These are phyloP conservation scores for Penicillium expansum DNA, from an alignment of 2,329 filamentous ascomycete genomes.

Conservation along the genomic window DNA sequence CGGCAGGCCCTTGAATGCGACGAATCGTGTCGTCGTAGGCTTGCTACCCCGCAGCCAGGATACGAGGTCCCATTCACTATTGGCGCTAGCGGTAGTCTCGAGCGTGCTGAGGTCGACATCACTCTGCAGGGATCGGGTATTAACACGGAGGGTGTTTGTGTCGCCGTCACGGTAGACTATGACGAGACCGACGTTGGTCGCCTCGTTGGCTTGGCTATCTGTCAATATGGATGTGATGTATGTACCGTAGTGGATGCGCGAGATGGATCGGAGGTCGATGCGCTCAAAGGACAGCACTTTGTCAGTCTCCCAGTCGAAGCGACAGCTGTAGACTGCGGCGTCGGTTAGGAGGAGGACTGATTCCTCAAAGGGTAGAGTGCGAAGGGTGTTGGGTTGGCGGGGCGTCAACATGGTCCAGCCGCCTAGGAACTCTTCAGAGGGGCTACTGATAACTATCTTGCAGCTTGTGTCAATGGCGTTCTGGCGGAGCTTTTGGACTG, in stretches of 20 bases:
- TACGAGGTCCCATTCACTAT: constrained; percentile 42
- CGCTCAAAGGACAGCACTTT: constrained; percentile 92
- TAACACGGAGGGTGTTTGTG: constrained; percentile 71
- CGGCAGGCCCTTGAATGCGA: constrained; percentile 46
- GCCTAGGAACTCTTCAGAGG: constrained; percentile 78
- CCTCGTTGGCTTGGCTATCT: constrained; percentile 70
- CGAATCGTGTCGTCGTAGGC: constrained; percentile 32
- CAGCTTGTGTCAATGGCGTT: constrained; percentile 86
- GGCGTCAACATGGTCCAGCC: constrained; percentile 89
- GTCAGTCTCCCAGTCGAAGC: constrained; percentile 92
- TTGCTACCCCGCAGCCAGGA: constrained; percentile 41
- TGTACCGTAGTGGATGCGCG: constrained; percentile 71
- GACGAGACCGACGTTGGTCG: constrained; percentile 79
- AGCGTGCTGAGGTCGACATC: constrained; percentile 51
- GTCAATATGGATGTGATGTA: constrained; percentile 91
- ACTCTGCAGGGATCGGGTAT: constrained; percentile 72
- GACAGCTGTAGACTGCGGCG: constrained; percentile 78
- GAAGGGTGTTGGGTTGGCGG: constrained; percentile 65
- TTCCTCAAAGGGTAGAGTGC: constrained; percentile 76
- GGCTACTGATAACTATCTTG: constrained; percentile 79
- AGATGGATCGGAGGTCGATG: constrained; percentile 71
- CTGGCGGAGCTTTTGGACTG: constrained; percentile 77
- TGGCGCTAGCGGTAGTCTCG: constrained; percentile 26
- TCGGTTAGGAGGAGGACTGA: constrained; percentile 84
- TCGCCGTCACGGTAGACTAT: constrained; percentile 72